A percentile compares a stretch with the other conserved stretches of the same genome.
These are phyloP conservation scores for Globisporangium solare DNA, from an alignment of 352 stramenopile species.

Conservation along the genomic window DNA sequence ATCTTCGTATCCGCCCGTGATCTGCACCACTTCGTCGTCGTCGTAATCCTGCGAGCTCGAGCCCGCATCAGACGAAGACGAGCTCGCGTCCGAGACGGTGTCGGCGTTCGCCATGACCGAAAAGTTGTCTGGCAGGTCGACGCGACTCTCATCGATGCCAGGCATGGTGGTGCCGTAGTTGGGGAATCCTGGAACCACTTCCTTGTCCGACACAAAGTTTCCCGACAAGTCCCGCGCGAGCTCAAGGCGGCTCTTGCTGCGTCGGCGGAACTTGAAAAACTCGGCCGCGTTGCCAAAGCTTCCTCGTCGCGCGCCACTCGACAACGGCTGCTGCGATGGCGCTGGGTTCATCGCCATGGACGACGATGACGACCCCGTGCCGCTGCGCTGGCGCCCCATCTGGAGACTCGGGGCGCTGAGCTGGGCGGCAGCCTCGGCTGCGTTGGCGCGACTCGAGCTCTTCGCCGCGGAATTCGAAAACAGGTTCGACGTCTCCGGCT, in stretches of 20 bases:
- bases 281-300: slow-evolving; percentile 83
- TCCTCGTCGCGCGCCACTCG: slow-evolving; percentile 41
- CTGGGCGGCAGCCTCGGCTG: slow-evolving; percentile 61
- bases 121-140: slow-evolving; percentile 42
- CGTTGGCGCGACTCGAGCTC: slow-evolving; percentile 29
- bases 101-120: slow-evolving; percentile 33
- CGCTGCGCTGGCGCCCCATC: slow-evolving; percentile 38
- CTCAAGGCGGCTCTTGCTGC: slow-evolving; percentile 81
- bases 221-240: slow-evolving; percentile 60
- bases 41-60: slow-evolving; percentile 60
- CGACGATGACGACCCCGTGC: slow-evolving; percentile 12
- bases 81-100: slow-evolving; percentile 42
- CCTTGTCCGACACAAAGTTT: slow-evolving; percentile 39
- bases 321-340: slow-evolving; percentile 26
- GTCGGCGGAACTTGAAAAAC: slow-evolving; percentile 84
- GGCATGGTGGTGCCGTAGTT: slow-evolving; percentile 67
- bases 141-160: slow-evolving; percentile 62
- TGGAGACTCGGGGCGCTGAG: slow-evolving; percentile 46
- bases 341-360: slow-evolving; percentile 14
- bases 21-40: slow-evolving; percentile 59
- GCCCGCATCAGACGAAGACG: slow-evolving; percentile 48
- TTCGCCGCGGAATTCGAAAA: slow-evolving; percentile 20
- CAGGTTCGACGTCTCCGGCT: slow-evolving; percentile 30
- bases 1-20: slow-evolving; percentile 60
- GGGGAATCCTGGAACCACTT: slow-evolving; percentile 32